These are phyloP conservation scores for Tuctoria greenei DNA, from an alignment of 176 grass and related monocot species.

Conservation along the genomic window DNA sequence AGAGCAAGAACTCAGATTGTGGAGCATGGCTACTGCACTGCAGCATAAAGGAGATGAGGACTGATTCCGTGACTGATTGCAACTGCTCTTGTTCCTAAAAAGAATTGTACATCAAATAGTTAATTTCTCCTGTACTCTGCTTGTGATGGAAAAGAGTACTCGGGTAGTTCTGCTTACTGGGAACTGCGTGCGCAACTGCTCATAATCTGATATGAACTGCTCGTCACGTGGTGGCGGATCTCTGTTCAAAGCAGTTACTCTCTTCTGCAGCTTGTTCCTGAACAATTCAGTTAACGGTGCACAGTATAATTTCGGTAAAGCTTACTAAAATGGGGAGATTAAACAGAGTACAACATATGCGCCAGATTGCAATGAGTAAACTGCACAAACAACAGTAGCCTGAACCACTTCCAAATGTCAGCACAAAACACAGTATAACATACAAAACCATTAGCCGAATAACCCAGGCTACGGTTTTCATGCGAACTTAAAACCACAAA, in stretches of 20 bases:
- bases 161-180: slow-evolving; percentile 51
- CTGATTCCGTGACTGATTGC: slow-evolving; percentile 74
- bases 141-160: slow-evolving; percentile 18
- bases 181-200: slow-evolving; percentile 57
- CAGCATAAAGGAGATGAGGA: slow-evolving; percentile 80
- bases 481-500: neutral
- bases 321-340: neutral
- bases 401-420: neutral
- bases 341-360: neutral
- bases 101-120: slow-evolving; percentile 30
- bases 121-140: slow-evolving; percentile 12
- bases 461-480: neutral
- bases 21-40: slow-evolving; percentile 80
- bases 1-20: slow-evolving; percentile 92
- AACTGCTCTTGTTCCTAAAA: slow-evolving; percentile 88
- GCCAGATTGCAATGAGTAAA: slow-evolving; percentile 6
- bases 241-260: slow-evolving; percentile 68
- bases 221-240: slow-evolving; percentile 76
- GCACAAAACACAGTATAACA: neutral
- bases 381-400: neutral
- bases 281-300: slow-evolving; percentile 21
- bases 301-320: slow-evolving; percentile 23
- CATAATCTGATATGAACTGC: slow-evolving; percentile 93
- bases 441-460: neutral
- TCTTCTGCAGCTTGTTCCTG: slow-evolving; percentile 98